Evolutionary conservation across 495 filamentous ascomycete species (phyloP).

Genomic region (Penicillium herquei): DNA sequence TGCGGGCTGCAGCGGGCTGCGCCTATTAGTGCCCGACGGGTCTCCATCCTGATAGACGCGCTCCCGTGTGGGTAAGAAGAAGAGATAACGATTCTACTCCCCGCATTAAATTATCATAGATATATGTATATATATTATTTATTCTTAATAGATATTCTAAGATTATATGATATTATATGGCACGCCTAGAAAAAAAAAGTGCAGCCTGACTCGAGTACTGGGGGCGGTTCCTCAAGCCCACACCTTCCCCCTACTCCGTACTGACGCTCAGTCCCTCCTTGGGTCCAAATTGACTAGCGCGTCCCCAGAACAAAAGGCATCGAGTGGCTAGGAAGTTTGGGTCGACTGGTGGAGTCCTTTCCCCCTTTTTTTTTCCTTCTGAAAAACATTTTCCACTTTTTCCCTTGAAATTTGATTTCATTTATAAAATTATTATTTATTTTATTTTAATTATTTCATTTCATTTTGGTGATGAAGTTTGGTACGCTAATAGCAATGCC

Average conservation of each 20-base stretch:
- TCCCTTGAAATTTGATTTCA: background rate
- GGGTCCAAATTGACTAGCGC: slow-evolving; percentile 23
- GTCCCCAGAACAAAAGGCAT: slow-evolving; percentile 24
- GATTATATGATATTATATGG: no score
- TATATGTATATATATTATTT: no score
- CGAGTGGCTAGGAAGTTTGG: slow-evolving; percentile 28
- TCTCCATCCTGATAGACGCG: slow-evolving; percentile 33
- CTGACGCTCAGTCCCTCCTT: slow-evolving; percentile 25
- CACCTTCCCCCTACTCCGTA: no score
- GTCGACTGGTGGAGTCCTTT: slow-evolving; percentile 12
- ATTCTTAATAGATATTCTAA: no score
- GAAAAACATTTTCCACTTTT: no score
- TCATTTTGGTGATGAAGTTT: background rate
- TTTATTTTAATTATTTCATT: background rate
- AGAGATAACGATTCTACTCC: background rate
- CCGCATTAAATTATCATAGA: no score
- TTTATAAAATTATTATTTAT: background rate
- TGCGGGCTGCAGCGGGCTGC: slow-evolving; percentile 48
- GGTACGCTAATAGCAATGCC: slow-evolving; percentile 17
- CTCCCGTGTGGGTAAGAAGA: slow-evolving; percentile 28
- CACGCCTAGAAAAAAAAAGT: slow-evolving; percentile 10
- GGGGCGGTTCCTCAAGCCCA: slow-evolving; percentile 17
- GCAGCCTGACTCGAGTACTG: slow-evolving; percentile 16
- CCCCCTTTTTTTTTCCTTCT: no score
- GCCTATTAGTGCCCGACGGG: slow-evolving; percentile 35